Evolutionary conservation across 257 asterid species (phyloP), one percentile per base, ranked within the genome.

Genomic region (Pogostemon cablin): DNA sequence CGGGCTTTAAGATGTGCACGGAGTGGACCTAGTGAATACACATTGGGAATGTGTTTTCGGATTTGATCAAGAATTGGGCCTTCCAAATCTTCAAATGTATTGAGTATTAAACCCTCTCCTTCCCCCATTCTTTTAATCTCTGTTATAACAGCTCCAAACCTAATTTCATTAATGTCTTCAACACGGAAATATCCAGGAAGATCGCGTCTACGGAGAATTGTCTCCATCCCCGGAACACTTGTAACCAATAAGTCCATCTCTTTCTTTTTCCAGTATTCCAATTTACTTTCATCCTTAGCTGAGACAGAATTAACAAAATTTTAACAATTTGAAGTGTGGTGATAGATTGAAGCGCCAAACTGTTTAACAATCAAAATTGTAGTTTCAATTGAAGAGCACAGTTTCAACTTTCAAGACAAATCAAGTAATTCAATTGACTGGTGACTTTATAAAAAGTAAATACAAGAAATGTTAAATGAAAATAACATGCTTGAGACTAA

Each of bases 41-140:
- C 7, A 12, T 80, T 86, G 5, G 90, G 88, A 65, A 87, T 71
- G 17, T 69, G 60, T 4, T 78, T 69, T 0, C 83, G 78, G 3
- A 86, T 76, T 20, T 84, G 81, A 40, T 72, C 64, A 4, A 88
- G 80, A 0, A 82, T 55, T 1, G 79, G 60, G 0, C 79, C 80
- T 54, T 88, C 95, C 37, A 88, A 44, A 25, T 84, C 90, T 73
- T 86, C 88, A 57, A 83, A 88, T 1, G 90, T 86, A 67, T 86
- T 88, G 71, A 88, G 79, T 10, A 88, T 82, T 3, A 84, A 76
- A 0, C 86, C 95, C 20, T 38, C 3, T 7, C 87, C 90, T 20
- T 77, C 32, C 5, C 80, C 56, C 1, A 17, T 80, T 39, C 69
- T 69, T 71, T 73, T 67, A 1, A 85, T 75, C 58, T 81, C 89